Conservation (phyloP, 2,329 filamentous ascomycete species). For the Blastomyces emzantsi region DNA sequence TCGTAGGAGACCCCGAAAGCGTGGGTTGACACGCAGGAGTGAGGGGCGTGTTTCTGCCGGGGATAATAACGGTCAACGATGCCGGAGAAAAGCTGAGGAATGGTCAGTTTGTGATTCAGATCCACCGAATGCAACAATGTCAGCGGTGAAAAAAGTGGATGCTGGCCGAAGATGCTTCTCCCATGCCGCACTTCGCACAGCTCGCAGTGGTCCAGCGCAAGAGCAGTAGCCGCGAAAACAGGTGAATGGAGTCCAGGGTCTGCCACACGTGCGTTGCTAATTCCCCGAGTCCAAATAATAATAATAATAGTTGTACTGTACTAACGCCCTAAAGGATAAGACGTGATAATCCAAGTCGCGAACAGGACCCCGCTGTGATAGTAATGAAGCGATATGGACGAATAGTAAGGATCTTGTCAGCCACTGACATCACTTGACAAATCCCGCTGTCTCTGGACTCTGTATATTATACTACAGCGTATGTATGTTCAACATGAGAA, state of each 20-base stretch:
- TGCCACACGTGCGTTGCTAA: slow-evolving; percentile 3
- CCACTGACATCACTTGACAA: neutral
- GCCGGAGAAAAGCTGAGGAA: neutral
- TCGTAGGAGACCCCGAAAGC: neutral
- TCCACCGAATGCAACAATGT: neutral
- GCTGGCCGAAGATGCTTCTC: neutral
- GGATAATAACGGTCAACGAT: neutral
- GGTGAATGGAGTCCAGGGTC: neutral
- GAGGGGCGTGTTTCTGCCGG: neutral
- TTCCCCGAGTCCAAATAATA: neutral
- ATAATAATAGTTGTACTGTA: too few species aligned
- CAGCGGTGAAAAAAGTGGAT: neutral
- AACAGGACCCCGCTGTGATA: neutral
- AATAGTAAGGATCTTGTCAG: neutral
- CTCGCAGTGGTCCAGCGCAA: neutral
- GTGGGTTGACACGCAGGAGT: neutral
- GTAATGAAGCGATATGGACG: neutral
- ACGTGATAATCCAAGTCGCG: neutral
- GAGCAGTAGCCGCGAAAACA: neutral
- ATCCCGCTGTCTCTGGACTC: neutral
- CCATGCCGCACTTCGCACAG: neutral
- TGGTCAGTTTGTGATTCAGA: neutral
- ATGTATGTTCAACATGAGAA: neutral
- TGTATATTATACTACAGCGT: too few species aligned
- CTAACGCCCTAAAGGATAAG: neutral